phyloP scores from a whole-genome alignment of 176 grass and related monocot species.

The sorghum (Sorghum bicolor) region Sorghum_bicolor_NCBIv3 NC_012871.2:76083001-76083500 shows the following conservation, averaged over 20 bases:
- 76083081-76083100: conserved; percentile 53
- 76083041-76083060: conserved; percentile 43
- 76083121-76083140: conserved; percentile 12
- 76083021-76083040: conserved; percentile 44
- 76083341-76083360: neutral
- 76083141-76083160: conserved; percentile 16
- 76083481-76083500: conserved; percentile 95
- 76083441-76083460: conserved; percentile 22
- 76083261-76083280: conserved; percentile 49
- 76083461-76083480: conserved; percentile 91
- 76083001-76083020: conserved; percentile 91
- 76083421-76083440: neutral
- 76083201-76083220: conserved; percentile 65
- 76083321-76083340: neutral
- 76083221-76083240: conserved; percentile 70
- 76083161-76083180: conserved; percentile 23
- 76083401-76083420: neutral
- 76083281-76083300: neutral
- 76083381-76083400: neutral
- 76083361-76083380: neutral
- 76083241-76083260: conserved; percentile 88
- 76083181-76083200: conserved; percentile 77
- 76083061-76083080: conserved; percentile 57
- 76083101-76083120: conserved; percentile 9
- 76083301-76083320: neutral